Conservation (phyloP, 805 yeast genomes). For the Metschnikowia dekortorum region DNA sequence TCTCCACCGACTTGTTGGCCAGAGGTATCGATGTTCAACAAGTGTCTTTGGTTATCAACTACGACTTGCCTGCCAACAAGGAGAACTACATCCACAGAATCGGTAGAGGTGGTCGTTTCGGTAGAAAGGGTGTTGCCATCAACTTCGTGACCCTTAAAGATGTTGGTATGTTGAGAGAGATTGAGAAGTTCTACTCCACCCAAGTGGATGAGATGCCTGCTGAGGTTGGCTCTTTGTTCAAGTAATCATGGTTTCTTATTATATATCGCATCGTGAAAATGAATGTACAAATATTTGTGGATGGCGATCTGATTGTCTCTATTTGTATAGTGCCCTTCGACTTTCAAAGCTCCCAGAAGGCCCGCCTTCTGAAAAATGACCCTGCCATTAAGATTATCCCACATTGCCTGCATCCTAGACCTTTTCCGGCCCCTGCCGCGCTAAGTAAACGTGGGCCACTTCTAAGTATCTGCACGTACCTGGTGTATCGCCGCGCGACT, state of each 20-base stretch:
- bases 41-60: slow-evolving; percentile 90
- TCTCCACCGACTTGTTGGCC: slow-evolving; percentile 82
- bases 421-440: too few relatives aligned
- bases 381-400: too few relatives aligned
- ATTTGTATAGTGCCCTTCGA: neutral
- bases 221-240: slow-evolving; percentile 50
- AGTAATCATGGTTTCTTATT: slow-evolving; percentile 18
- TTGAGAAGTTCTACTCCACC: slow-evolving; percentile 86
- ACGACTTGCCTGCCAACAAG: slow-evolving; percentile 84
- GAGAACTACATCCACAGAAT: slow-evolving; percentile 97
- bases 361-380: too few relatives aligned
- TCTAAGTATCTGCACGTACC: too few relatives aligned
- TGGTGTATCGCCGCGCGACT: too few relatives aligned
- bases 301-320: too few relatives aligned
- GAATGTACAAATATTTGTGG: slow-evolving; percentile 3
- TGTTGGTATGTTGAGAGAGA: slow-evolving; percentile 67
- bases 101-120: slow-evolving; percentile 98
- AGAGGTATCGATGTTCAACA: slow-evolving; percentile 91
- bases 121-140: slow-evolving; percentile 97
- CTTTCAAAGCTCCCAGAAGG: neutral
- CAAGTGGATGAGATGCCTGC: slow-evolving; percentile 93
- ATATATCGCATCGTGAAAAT: neutral
- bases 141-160: slow-evolving; percentile 87
- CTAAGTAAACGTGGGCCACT: too few relatives aligned
- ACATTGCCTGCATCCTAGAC: too few relatives aligned